These are phyloP conservation scores for Pythium plurisporium DNA, from an alignment of 352 stramenopile genomes.

Conservation along the genomic window DNA sequence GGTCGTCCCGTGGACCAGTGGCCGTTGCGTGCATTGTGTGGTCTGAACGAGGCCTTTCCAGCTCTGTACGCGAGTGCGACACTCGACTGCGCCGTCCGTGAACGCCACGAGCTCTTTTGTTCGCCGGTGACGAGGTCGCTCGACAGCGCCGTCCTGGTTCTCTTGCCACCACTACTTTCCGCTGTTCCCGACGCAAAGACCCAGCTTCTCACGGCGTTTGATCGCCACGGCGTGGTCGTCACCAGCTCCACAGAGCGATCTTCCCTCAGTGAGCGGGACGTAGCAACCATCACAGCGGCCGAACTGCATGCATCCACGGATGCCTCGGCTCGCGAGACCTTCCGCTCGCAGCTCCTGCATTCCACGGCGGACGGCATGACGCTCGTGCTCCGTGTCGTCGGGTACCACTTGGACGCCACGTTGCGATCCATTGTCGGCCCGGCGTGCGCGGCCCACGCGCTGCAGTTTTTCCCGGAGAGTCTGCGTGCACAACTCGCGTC, in stretches of 20 bases:
- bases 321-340: not conserved
- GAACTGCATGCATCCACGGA: constrained; percentile 3
- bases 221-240: constrained; percentile 22
- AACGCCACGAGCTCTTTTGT: constrained; percentile 68
- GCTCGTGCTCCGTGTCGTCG: constrained; percentile 36
- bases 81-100: constrained; percentile 45
- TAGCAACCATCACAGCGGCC: constrained; percentile 1
- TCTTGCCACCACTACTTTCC: constrained; percentile 36
- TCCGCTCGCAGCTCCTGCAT: not conserved
- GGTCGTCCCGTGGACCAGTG: constrained; percentile 38
- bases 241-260: constrained; percentile 5
- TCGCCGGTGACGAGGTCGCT: constrained; percentile 3
- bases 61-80: constrained; percentile 62
- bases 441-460: constrained; percentile 25
- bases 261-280: constrained; percentile 11
- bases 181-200: constrained; percentile 23
- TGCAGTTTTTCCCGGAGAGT: constrained; percentile 44
- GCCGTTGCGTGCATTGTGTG: constrained; percentile 69
- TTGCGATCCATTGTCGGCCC: constrained; percentile 39
- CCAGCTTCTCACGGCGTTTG: constrained; percentile 29
- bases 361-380: not conserved
- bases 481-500: constrained; percentile 38
- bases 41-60: constrained; percentile 54
- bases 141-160: constrained; percentile 32
- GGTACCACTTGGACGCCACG: constrained; percentile 32